Evolutionary conservation across 2,329 filamentous ascomycete genomes (phyloP), one percentile per base, ranked within the genome.

Genomic region (Clarireedia sp.): DNA sequence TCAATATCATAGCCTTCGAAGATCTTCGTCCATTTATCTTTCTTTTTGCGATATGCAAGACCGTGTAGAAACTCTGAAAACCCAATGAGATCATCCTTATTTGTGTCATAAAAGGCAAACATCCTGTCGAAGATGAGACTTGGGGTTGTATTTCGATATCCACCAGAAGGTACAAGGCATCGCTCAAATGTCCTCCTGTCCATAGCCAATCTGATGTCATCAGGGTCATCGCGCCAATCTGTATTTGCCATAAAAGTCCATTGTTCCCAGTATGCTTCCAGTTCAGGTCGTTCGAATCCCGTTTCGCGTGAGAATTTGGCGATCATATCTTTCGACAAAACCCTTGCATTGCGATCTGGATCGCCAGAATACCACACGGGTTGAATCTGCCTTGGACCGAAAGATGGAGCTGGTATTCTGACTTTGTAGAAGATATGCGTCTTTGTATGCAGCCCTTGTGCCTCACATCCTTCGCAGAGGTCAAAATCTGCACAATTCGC

Each of bases 371-470:
- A 96, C 83, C 87, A 94, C 1, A 90, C 82, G 6, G 87, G 85
- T 64, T 90, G 86, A 66, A 86, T 87, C 69, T 92, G 86, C 51
- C 89, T 82, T 2, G 88, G 85, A 3, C 87, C 87, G 55, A 96
- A 84, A 29, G 90, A 87, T 0, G 91, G 90, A 1, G 90, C 87
- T 1, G 94, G 94, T 10, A 97, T 86, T 54, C 86, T 86, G 67
- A 99, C 88, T 71, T 97, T 97, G 78, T 95, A 95, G 72, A 99
- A 97, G 46, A 97, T 82, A 71, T 99, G 94, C 1, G 90, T 96
- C 70, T 92, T 95, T 68, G 96, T 92, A 56, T 69, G 67, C 2
- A 85, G 72, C 21, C 82, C 81, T 63, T 85, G 82, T 5, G 88
- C 82, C 72, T 99, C 92, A 72, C 94, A 99, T 7, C 85, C 85